Base-by-base conservation (phyloP, 495 filamentous ascomycete species). In the Cercophora newfieldiana region DNA sequence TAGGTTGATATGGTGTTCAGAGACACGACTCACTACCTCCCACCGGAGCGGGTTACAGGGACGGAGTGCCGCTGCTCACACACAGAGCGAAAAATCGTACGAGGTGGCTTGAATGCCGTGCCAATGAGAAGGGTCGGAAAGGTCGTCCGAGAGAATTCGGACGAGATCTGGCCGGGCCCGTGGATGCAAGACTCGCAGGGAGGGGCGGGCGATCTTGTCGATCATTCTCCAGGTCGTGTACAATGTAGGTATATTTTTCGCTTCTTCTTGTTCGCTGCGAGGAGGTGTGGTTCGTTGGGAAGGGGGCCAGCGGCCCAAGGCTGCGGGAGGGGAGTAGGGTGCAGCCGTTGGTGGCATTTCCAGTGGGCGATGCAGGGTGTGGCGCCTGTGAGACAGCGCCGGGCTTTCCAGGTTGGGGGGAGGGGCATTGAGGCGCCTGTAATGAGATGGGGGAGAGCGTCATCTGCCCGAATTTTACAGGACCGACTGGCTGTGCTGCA, bases 101-200 rank as follows among this genome's bases (percentile, higher is more conserved):
- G 54, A 57, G 54, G 54, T 28, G 28, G 28, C 54, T 30, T 29
- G 7, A 8, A 19, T 25, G 25, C 8, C 26, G 25, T 26, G 28
- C 54, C 54, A 57, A 57, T 57, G 54, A 57, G 25, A 60, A 25
- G 7, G 1, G 31, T 12, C 33, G 58, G 58, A 60, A 60, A 48
- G 8, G 31, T 8, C 14, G 18, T 19, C 31, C 58, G 58, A 60
- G 31, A 21, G 10, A 7, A 16, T 29, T 33, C n/a, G 29, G 26
- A 33, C 3, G 26, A 14, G 55, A 19, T 19, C 50, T 54, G 50
- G 21, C 21, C 21, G 22, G 51, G 12, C 19, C 22, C 51, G 37
- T 44, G 37, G 37, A 44, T 44, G 37, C 37, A 14, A 44, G 37
- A 14, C 37, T 14, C 37, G 37, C 55, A 33, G 29, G n/a, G 55